Conservation (phyloP, 1,284 basidiomycete genomes). For the Phellinidium pouzarii region DNA sequence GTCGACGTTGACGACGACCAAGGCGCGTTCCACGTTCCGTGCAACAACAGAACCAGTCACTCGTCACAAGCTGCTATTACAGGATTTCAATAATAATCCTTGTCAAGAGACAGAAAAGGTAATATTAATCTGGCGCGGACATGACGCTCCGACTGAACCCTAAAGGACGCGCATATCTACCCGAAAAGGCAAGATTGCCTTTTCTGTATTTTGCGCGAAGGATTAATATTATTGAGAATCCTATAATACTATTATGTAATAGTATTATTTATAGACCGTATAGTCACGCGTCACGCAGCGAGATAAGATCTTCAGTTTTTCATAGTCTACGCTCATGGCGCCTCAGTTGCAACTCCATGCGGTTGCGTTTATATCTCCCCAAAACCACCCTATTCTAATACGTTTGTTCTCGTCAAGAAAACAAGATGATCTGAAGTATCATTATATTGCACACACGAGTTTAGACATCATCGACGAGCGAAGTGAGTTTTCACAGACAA, state of each 20-base stretch:
- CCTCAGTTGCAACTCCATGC: constrained; percentile 63
- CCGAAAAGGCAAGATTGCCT: too few species aligned
- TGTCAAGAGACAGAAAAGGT: too few species aligned
- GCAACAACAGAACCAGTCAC: background rate
- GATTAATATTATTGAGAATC: too few species aligned
- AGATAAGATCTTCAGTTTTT: too few species aligned
- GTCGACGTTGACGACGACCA: constrained; percentile 7
- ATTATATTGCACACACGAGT: constrained; percentile 77
- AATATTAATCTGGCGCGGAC: too few species aligned
- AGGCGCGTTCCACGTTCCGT: background rate
- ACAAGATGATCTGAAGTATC: constrained; percentile 70
- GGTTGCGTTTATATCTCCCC: constrained; percentile 73
- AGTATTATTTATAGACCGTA: background rate
- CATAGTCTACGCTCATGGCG: constrained; percentile 40
- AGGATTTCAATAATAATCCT: too few species aligned
- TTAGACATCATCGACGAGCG: constrained; percentile 78
- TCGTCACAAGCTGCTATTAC: background rate
- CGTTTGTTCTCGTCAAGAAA: constrained; percentile 51
- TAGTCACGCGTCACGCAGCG: background rate
- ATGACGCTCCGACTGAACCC: too few species aligned
- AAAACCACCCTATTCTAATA: constrained; percentile 74
- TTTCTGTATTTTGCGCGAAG: too few species aligned
- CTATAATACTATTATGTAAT: too few species aligned
- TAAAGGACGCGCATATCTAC: too few species aligned
- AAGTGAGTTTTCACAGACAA: constrained; percentile 29